These are phyloP conservation scores for Pinus albicaulis DNA, from an alignment of 75 land plant species.

Conservation along the genomic window DNA sequence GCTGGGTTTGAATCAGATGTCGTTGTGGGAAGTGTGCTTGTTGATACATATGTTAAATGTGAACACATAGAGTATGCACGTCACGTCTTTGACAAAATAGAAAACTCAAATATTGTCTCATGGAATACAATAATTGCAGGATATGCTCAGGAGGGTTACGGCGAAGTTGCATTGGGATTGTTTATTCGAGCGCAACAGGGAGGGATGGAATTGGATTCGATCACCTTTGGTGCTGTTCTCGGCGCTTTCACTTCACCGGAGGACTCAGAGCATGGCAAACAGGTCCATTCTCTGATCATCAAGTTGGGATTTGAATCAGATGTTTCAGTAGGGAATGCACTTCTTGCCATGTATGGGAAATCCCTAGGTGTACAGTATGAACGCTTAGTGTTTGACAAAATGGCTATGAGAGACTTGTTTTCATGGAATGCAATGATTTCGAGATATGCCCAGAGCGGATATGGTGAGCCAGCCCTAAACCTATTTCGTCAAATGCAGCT, in stretches of 20 bases:
- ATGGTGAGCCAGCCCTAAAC: neutral
- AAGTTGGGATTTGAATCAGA: slow-evolving; percentile 26
- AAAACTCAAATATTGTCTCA: slow-evolving; percentile 19
- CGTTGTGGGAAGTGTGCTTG: slow-evolving; percentile 31
- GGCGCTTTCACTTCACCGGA: slow-evolving; percentile 17
- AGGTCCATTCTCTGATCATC: slow-evolving; percentile 37
- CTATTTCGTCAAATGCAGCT: neutral
- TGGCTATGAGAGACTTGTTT: slow-evolving; percentile 20
- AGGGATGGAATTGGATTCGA: no score
- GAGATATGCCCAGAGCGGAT: neutral
- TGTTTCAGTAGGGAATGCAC: slow-evolving; percentile 46
- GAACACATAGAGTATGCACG: no score
- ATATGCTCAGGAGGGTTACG: no score
- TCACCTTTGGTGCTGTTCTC: no score
- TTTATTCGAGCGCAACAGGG: no score
- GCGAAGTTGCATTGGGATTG: no score
- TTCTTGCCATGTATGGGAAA: slow-evolving; percentile 67
- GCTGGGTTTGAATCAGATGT: slow-evolving; percentile 19
- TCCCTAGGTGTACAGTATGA: slow-evolving; percentile 24
- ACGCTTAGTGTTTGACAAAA: slow-evolving; percentile 26
- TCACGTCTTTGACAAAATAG: slow-evolving; percentile 11
- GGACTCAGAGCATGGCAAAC: slow-evolving; percentile 25
- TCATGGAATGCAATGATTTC: slow-evolving; percentile 14
- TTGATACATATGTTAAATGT: slow-evolving; percentile 48
- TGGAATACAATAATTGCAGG: no score